Conservation (phyloP, 371 early-diverging fungal species). For the Actinomucor elegans region DNA sequence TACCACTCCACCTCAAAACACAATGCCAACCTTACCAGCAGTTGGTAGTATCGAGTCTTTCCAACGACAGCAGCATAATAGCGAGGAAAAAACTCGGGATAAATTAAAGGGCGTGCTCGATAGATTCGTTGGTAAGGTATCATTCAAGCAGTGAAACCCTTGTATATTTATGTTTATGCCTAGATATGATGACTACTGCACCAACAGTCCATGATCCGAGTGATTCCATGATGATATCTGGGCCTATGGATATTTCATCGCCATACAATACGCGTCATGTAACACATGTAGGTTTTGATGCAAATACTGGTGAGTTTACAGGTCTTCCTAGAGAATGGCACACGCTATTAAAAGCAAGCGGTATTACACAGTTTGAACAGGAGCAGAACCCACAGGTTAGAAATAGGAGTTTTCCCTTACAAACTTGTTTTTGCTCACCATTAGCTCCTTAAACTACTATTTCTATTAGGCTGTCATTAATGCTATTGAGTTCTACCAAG, state of each 20-base stretch:
- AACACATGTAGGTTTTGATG: conserved; percentile 32
- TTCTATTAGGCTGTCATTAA: conserved; percentile 32
- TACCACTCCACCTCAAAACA: neutral
- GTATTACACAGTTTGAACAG: conserved; percentile 29
- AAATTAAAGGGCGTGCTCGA: conserved; percentile 22
- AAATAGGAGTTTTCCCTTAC: neutral
- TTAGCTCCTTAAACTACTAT: conserved; percentile 1
- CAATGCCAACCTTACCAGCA: conserved; percentile 2
- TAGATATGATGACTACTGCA: conserved; percentile 16
- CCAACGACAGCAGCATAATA: conserved; percentile 2
- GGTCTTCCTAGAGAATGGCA: conserved; percentile 35
- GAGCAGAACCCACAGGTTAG: conserved; percentile 29
- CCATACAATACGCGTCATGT: conserved; percentile 31
- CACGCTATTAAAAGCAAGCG: conserved; percentile 22
- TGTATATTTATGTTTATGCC: neutral
- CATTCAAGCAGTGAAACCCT: neutral
- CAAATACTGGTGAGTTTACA: conserved; percentile 28
- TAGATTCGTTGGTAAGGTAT: conserved; percentile 21
- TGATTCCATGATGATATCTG: neutral
- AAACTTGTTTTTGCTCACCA: neutral
- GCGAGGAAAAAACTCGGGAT: conserved; percentile 13
- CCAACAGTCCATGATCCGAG: too few species aligned
- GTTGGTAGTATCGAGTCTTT: neutral
- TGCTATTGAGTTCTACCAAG: conserved; percentile 31
- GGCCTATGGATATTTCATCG: conserved; percentile 23